Conservation (phyloP, 371 early-diverging fungal genomes). For the Mucor plumbeus region DNA sequence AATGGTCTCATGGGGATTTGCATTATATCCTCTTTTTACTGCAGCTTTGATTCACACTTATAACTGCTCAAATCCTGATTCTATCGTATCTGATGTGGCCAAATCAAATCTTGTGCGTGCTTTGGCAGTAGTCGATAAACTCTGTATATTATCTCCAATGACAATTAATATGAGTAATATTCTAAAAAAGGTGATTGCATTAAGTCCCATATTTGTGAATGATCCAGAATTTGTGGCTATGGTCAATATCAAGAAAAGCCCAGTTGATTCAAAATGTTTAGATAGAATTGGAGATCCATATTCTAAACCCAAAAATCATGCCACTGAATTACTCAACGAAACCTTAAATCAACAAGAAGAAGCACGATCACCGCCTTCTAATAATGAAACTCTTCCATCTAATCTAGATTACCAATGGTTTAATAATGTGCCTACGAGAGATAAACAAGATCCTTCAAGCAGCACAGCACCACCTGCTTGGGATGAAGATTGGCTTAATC, state of each 20-base stretch:
- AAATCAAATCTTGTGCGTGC: conserved; percentile 24
- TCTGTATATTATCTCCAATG: conserved; percentile 11
- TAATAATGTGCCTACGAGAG: not conserved
- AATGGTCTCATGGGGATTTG: conserved; percentile 34
- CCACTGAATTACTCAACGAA: not conserved
- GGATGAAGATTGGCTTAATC: conserved; percentile 22
- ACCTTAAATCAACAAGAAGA: too few relatives aligned
- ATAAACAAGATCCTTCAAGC: not conserved
- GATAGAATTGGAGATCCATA: not conserved
- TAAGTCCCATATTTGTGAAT: conserved; percentile 11
- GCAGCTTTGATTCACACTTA: conserved; percentile 28
- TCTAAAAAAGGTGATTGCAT: conserved; percentile 16
- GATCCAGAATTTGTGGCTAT: conserved; percentile 10
- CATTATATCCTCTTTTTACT: conserved; percentile 38
- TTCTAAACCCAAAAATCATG: not conserved
- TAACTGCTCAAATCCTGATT: conserved; percentile 18
- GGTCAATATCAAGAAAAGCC: not conserved
- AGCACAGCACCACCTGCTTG: not conserved
- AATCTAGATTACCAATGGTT: not conserved
- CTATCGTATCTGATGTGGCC: conserved; percentile 21
- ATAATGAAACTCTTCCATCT: not conserved
- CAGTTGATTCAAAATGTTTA: not conserved
- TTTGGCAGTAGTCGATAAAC: conserved; percentile 18
- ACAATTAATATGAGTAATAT: conserved; percentile 6
- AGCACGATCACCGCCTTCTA: too few relatives aligned